These are phyloP conservation scores for Arthromyces matolae DNA, from an alignment of 768 basidiomycete species.

Conservation along the genomic window DNA sequence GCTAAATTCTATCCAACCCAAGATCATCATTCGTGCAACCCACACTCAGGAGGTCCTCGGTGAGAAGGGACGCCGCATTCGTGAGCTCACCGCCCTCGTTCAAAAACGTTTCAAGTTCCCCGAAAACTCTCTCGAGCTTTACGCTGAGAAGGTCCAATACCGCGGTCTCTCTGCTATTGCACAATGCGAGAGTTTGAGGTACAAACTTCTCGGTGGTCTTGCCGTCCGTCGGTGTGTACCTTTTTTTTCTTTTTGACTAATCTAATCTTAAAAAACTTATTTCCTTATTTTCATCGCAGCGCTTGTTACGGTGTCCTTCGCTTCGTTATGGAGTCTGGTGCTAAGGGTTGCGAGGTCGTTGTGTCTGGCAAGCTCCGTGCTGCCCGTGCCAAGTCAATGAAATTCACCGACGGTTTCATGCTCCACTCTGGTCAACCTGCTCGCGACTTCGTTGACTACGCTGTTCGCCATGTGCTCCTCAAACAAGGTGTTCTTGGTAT, in stretches of 20 bases:
- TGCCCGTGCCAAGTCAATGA: constrained; percentile 99
- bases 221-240: constrained; percentile 88
- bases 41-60: constrained; percentile 99
- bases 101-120: constrained; percentile 99
- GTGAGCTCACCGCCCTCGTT: constrained; percentile 96
- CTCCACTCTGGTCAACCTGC: constrained; percentile 98
- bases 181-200: constrained; percentile 96
- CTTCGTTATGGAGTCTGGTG: constrained; percentile 99
- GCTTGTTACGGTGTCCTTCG: constrained; percentile 99
- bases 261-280: not conserved
- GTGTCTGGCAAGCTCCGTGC: constrained; percentile 99
- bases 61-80: constrained; percentile 98
- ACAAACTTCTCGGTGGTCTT: constrained; percentile 99
- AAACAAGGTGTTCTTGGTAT: constrained; percentile 99
- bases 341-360: constrained; percentile 99
- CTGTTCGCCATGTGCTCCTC: constrained; percentile 96
- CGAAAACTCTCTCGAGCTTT: constrained; percentile 97
- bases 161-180: constrained; percentile 98
- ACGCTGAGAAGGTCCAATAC: constrained; percentile 98
- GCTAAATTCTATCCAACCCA: constrained; percentile 4
- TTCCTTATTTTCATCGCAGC: constrained; percentile 35
- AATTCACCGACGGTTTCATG: constrained; percentile 99
- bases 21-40: constrained; percentile 99
- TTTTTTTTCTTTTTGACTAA: no score
- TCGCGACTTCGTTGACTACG: constrained; percentile 94